Evolutionary conservation across 2,329 filamentous ascomycete genomes (phyloP).

Genomic region (Aspergillus eucalypticola): DNA sequence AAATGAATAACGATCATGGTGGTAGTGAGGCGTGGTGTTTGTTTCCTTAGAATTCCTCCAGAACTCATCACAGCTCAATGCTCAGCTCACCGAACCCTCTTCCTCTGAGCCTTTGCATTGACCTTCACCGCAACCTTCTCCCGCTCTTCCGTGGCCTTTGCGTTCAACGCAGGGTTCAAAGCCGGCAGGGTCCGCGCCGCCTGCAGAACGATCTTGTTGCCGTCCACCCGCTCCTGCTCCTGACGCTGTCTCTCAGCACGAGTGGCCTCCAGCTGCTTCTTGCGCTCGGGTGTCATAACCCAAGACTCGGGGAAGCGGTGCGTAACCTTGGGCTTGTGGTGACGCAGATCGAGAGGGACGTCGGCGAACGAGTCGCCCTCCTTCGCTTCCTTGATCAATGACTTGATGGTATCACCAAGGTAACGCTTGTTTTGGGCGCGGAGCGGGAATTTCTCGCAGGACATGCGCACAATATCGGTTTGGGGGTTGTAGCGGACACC

Average conservation of each 20-base stretch:
- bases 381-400: conserved; percentile 72
- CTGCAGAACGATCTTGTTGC: conserved; percentile 41
- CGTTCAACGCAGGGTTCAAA: conserved; percentile 33
- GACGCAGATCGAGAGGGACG: conserved; percentile 83
- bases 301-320: conserved; percentile 78
- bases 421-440: conserved; percentile 98
- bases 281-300: conserved; percentile 72
- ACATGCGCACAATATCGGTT: conserved; percentile 81
- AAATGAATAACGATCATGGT: background rate
- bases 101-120: conserved; percentile 18
- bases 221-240: conserved; percentile 63
- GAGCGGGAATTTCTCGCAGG: conserved; percentile 82
- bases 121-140: conserved; percentile 25
- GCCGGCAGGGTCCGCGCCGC: conserved; percentile 35
- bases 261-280: conserved; percentile 62
- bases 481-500: conserved; percentile 86
- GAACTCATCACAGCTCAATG: background rate
- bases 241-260: conserved; percentile 53
- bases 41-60: no score
- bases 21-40: no score
- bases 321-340: conserved; percentile 70
- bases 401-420: conserved; percentile 74
- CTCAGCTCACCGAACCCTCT: conserved; percentile 17
- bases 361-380: conserved; percentile 85
- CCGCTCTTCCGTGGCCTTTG: conserved; percentile 21